Conservation (phyloP, 495 filamentous ascomycete genomes). For the Aspergillus homomorphus region DNA sequence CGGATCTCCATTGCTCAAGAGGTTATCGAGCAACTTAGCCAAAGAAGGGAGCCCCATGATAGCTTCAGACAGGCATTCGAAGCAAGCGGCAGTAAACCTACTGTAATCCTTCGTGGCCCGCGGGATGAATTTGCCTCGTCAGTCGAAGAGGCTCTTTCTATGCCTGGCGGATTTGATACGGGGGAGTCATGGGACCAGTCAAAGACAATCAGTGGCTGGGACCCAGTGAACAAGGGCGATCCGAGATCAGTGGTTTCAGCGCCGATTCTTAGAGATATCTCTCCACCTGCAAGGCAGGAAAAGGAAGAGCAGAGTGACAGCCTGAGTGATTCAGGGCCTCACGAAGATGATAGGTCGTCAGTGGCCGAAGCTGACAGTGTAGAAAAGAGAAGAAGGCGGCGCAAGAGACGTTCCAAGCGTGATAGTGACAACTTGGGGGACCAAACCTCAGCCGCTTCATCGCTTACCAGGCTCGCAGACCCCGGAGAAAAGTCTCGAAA, state of each 20-base stretch:
- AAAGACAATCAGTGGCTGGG: conserved; percentile 11
- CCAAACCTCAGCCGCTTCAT: conserved; percentile 32
- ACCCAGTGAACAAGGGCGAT: conserved; percentile 14
- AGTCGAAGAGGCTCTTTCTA: conserved; percentile 29
- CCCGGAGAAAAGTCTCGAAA: conserved; percentile 27
- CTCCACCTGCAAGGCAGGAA: conserved; percentile 22
- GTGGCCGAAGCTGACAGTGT: conserved; percentile 16
- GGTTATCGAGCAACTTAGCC: conserved; percentile 29
- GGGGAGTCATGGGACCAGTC: conserved; percentile 17
- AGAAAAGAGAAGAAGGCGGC: conserved; percentile 25
- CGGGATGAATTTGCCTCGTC: conserved; percentile 18
- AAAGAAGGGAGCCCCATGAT: conserved; percentile 12
- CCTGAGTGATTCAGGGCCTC: conserved; percentile 24
- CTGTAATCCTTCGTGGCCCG: background rate
- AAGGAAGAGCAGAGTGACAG: conserved; percentile 21
- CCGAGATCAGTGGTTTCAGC: conserved; percentile 29
- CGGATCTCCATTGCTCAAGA: conserved; percentile 30
- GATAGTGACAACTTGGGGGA: conserved; percentile 36
- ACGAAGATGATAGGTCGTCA: conserved; percentile 14
- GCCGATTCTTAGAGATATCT: conserved; percentile 15
- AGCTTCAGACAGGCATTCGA: background rate
- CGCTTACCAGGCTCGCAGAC: conserved; percentile 31
- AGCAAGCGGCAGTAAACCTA: background rate
- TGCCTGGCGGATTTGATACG: conserved; percentile 43
- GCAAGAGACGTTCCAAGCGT: conserved; percentile 32